Evolutionary conservation across 192 early-diverging fungal genomes (phyloP).

Genomic region (Entomortierella beljakovae): DNA sequence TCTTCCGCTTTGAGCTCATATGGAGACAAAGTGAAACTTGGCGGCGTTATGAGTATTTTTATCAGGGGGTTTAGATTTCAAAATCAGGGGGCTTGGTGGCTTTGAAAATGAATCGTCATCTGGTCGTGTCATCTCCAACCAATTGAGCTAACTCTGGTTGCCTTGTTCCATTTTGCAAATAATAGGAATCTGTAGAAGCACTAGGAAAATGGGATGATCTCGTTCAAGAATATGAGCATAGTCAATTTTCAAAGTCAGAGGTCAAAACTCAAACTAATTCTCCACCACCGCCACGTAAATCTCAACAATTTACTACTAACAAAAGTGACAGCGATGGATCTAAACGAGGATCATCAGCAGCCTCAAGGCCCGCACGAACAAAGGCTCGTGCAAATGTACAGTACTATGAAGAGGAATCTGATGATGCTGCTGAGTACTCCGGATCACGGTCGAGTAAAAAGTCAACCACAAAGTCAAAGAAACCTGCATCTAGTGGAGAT

Average conservation of each 20-base stretch:
- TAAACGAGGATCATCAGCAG: constrained; percentile 5
- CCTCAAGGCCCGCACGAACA: constrained; percentile 27
- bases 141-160: neutral
- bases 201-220: constrained; percentile 47
- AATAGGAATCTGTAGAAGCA: constrained; percentile 50
- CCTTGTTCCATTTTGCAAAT: neutral
- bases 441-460: constrained; percentile 19
- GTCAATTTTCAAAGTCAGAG: constrained; percentile 52
- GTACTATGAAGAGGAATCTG: constrained; percentile 49
- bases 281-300: constrained; percentile 38
- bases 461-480: constrained; percentile 21
- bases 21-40: too few species aligned
- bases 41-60: neutral
- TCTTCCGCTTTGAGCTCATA: too few species aligned
- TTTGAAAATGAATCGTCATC: neutral
- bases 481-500: constrained; percentile 40
- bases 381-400: constrained; percentile 42
- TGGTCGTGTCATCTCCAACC: too few species aligned
- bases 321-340: constrained; percentile 37
- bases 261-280: constrained; percentile 33
- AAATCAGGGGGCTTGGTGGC: constrained; percentile 32
- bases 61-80: neutral
- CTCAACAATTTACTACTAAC: constrained; percentile 3
- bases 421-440: constrained; percentile 34
- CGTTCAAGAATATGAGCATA: constrained; percentile 54